phyloP scores from a whole-genome alignment of 129 eudicot genomes.

The Ambrosia trifida region DNA sequence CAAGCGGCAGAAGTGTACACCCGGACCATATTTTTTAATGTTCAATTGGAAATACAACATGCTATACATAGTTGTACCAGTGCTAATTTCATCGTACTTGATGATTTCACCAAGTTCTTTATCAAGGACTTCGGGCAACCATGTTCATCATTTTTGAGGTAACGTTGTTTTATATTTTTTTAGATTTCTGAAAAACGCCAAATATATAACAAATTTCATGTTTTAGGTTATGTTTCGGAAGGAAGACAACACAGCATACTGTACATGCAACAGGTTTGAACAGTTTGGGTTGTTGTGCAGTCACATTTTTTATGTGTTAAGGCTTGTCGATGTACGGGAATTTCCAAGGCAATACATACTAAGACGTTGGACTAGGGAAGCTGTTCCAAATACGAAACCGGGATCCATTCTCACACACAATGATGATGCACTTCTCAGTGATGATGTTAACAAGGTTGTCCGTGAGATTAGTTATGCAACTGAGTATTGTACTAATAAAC shows the following conservation, averaged over 20 bases:
- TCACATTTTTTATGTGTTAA: background rate
- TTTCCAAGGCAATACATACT: background rate
- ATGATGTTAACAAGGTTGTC: background rate
- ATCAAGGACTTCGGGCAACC: background rate
- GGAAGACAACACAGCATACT: background rate
- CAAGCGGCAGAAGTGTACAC: no score
- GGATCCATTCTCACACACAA: background rate
- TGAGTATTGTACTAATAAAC: background rate
- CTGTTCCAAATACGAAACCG: background rate
- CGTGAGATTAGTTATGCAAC: background rate
- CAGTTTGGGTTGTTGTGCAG: background rate
- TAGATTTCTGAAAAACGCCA: no score
- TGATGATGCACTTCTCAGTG: background rate
- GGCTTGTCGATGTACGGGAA: background rate
- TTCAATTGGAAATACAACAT: no score
- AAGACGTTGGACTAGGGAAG: background rate
- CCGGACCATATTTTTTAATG: no score
- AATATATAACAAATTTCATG: background rate
- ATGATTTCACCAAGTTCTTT: no score
- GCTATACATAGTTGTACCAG: background rate
- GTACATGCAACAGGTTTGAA: background rate
- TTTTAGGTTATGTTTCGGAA: background rate
- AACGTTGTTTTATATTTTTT: no score
- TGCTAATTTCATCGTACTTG: background rate
- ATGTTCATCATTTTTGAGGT: no score